Conservation (phyloP, 2,329 filamentous ascomycete genomes). For the Lachnellula subtilissima region DNA sequence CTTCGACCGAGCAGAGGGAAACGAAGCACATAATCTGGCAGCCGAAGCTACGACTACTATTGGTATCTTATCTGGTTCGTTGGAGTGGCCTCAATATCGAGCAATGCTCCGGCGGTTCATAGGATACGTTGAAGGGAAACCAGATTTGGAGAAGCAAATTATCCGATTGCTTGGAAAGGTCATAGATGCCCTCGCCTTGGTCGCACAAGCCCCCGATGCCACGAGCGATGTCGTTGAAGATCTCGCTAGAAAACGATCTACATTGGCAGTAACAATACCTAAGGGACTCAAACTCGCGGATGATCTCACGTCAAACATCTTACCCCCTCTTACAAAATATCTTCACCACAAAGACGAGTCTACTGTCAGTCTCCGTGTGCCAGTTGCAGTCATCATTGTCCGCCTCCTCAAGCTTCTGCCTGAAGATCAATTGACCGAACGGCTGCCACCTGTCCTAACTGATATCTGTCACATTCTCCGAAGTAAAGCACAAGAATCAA, state of each 20-base stretch:
- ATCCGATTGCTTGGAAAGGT: slow-evolving; percentile 77
- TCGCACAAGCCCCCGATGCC: slow-evolving; percentile 35
- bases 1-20: slow-evolving; percentile 68
- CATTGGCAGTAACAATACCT: slow-evolving; percentile 63
- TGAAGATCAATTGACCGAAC: slow-evolving; percentile 63
- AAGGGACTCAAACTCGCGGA: slow-evolving; percentile 60
- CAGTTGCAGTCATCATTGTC: slow-evolving; percentile 81
- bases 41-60: slow-evolving; percentile 83
- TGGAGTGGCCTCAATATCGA: slow-evolving; percentile 90
- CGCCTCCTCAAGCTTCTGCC: slow-evolving; percentile 82
- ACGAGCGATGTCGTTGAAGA: slow-evolving; percentile 27
- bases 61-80: slow-evolving; percentile 63
- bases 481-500: slow-evolving; percentile 80
- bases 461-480: slow-evolving; percentile 91
- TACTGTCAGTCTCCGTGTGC: slow-evolving; percentile 87
- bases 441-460: slow-evolving; percentile 77
- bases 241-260: slow-evolving; percentile 32
- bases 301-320: slow-evolving; percentile 69
- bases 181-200: slow-evolving; percentile 67
- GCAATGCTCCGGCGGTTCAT: slow-evolving; percentile 80
- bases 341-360: slow-evolving; percentile 93
- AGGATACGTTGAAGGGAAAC: slow-evolving; percentile 73
- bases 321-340: slow-evolving; percentile 76
- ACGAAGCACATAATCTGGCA: slow-evolving; percentile 78
- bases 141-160: slow-evolving; percentile 79